Evolutionary conservation across 805 yeast species (phyloP).

Genomic region (Cyberlindnera lachancei): DNA sequence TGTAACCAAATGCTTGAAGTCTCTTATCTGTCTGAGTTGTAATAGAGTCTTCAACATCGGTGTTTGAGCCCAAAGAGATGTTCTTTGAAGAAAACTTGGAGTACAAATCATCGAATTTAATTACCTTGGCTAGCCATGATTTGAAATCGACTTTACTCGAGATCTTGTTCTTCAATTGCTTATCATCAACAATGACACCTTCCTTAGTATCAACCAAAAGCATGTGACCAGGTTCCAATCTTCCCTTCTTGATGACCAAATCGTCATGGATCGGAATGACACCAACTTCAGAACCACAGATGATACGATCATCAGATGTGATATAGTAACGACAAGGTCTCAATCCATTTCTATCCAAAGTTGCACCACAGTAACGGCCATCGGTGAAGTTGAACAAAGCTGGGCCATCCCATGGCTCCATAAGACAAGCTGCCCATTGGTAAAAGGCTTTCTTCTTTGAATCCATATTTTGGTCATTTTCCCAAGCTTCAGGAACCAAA

Average conservation of each 20-base stretch:
- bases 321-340: conserved; percentile 98
- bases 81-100: conserved; percentile 38
- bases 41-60: conserved; percentile 23
- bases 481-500: conserved; percentile 98
- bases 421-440: conserved; percentile 98
- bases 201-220: conserved; percentile 87
- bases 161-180: conserved; percentile 73
- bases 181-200: conserved; percentile 90
- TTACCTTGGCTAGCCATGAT: conserved; percentile 85
- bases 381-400: conserved; percentile 95
- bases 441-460: conserved; percentile 90
- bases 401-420: conserved; percentile 99
- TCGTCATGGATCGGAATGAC: conserved; percentile 85
- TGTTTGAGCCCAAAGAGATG: conserved; percentile 11
- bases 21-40: conserved; percentile 71
- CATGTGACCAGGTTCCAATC: conserved; percentile 95
- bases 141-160: conserved; percentile 84
- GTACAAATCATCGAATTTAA: conserved; percentile 71
- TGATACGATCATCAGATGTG: conserved; percentile 89
- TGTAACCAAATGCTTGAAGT: conserved; percentile 81
- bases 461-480: conserved; percentile 79
- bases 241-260: conserved; percentile 79
- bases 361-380: conserved; percentile 97
- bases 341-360: conserved; percentile 92
- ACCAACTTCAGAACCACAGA: conserved; percentile 98